phyloP scores from a whole-genome alignment of 495 filamentous ascomycete genomes.

The Penicillium goetzii region DNA sequence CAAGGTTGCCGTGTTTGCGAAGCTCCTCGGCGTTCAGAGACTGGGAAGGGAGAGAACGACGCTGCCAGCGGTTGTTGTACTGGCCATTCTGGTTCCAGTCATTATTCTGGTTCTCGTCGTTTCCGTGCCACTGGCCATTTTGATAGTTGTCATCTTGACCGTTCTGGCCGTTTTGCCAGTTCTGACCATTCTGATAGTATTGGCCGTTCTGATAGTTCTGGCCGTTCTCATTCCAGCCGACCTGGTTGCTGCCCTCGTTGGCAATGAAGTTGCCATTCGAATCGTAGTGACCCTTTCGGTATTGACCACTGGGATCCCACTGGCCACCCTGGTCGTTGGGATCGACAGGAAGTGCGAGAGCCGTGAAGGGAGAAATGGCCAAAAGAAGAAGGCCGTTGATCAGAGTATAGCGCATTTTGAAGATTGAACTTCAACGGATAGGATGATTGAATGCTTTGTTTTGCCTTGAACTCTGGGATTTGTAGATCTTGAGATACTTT shows the following conservation, averaged over 20 bases:
- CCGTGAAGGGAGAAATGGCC: constrained; percentile 30
- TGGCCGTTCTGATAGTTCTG: constrained; percentile 22
- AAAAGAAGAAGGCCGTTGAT: constrained; percentile 32
- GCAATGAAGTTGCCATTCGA: constrained; percentile 25
- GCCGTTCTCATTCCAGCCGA: constrained; percentile 19
- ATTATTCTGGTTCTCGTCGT: constrained; percentile 7
- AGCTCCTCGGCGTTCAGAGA: constrained; percentile 2
- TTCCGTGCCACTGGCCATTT: constrained; percentile 15
- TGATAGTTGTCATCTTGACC: constrained; percentile 6
- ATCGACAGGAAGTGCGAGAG: constrained; percentile 32
- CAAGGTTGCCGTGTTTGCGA: constrained; percentile 10
- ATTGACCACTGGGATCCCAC: constrained; percentile 32
- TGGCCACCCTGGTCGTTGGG: constrained; percentile 29
- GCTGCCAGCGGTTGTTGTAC: constrained; percentile 23
- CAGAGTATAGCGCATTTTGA: constrained; percentile 32
- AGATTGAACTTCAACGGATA: not conserved
- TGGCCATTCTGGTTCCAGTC: constrained; percentile 8
- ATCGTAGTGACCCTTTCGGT: constrained; percentile 31
- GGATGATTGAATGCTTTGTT: not conserved
- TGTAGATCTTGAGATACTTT: constrained; percentile 18
- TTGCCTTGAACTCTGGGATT: constrained; percentile 5
- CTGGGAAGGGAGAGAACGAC: constrained; percentile 10
- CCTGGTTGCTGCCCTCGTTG: constrained; percentile 14
- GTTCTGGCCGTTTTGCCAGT: too few species aligned
- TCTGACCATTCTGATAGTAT: constrained; percentile 13